These are phyloP conservation scores for Tardiomyces depauwii DNA, from an alignment of 1,139 yeast species.

Conservation along the genomic window DNA sequence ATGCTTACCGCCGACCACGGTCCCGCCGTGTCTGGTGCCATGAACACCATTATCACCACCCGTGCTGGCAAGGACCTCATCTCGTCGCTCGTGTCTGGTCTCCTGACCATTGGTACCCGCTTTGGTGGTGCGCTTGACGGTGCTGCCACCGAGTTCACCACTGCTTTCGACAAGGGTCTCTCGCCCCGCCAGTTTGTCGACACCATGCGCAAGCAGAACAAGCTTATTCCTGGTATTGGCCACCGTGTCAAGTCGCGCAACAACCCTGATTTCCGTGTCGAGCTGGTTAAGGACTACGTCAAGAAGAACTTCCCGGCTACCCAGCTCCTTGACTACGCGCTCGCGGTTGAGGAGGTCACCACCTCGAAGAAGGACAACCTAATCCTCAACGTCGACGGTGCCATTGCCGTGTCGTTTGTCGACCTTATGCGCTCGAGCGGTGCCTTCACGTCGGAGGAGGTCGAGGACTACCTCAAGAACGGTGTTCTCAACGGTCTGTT, in stretches of 20 bases:
- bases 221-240: conserved; percentile 37
- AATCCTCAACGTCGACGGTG: conserved; percentile 36
- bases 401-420: conserved; percentile 35
- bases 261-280: conserved; percentile 39
- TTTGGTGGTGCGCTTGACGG: conserved; percentile 39
- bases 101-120: conserved; percentile 35
- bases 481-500: conserved; percentile 38
- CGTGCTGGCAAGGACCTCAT: conserved; percentile 38
- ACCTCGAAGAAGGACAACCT: conserved; percentile 38
- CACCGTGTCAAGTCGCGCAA: conserved; percentile 38
- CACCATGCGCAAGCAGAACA: conserved; percentile 36
- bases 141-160: conserved; percentile 35
- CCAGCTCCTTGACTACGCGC: conserved; percentile 32
- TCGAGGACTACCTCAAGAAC: conserved; percentile 33
- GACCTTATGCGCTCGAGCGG: conserved; percentile 35
- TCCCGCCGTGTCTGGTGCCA: conserved; percentile 38
- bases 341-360: conserved; percentile 39
- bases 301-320: conserved; percentile 35
- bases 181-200: conserved; percentile 37
- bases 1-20: conserved; percentile 40
- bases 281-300: conserved; percentile 36
- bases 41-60: conserved; percentile 38
- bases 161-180: conserved; percentile 33
- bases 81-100: conserved; percentile 35
- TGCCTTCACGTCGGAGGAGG: conserved; percentile 34